Evolutionary conservation across 345 rosid species (phyloP).

Genomic region (Citrus medica): DNA sequence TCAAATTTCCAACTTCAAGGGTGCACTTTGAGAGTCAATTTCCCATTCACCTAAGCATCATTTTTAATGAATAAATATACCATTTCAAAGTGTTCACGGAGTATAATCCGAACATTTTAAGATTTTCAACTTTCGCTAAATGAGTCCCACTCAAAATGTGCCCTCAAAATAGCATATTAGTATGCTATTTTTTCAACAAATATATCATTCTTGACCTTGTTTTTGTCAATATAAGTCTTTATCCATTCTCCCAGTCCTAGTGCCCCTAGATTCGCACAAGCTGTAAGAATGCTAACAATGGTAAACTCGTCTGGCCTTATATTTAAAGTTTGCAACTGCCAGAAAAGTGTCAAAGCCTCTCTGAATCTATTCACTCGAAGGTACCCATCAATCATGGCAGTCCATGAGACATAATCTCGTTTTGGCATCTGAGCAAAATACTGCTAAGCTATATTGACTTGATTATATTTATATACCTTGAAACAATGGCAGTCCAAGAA

Average conservation of each 20-base stretch:
- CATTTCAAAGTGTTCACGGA: no score
- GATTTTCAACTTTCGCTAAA: no score
- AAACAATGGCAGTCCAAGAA: slow-evolving; percentile 60
- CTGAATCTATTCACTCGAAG: slow-evolving; percentile 30
- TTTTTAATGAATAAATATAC: no score
- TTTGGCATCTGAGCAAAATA: slow-evolving; percentile 51
- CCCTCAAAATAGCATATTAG: no score
- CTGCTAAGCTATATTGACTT: slow-evolving; percentile 36
- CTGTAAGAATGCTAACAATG: slow-evolving; percentile 56
- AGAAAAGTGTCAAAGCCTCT: slow-evolving; percentile 50
- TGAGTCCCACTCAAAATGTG: no score
- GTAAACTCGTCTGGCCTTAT: slow-evolving; percentile 50
- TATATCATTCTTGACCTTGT: slow-evolving; percentile 42
- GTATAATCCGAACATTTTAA: no score
- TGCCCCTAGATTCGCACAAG: slow-evolving; percentile 65
- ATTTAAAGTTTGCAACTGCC: slow-evolving; percentile 46
- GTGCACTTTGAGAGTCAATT: no score
- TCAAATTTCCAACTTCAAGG: no score
- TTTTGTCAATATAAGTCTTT: slow-evolving; percentile 45
- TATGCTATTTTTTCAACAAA: no score
- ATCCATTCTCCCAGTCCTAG: slow-evolving; percentile 51
- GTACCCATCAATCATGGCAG: slow-evolving; percentile 58
- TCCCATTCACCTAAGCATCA: no score
- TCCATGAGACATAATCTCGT: slow-evolving; percentile 55
- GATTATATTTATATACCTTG: slow-evolving; percentile 40